Conservation (phyloP, 2,329 filamentous ascomycete genomes). For the Hymenoscyphus repandus region DNA sequence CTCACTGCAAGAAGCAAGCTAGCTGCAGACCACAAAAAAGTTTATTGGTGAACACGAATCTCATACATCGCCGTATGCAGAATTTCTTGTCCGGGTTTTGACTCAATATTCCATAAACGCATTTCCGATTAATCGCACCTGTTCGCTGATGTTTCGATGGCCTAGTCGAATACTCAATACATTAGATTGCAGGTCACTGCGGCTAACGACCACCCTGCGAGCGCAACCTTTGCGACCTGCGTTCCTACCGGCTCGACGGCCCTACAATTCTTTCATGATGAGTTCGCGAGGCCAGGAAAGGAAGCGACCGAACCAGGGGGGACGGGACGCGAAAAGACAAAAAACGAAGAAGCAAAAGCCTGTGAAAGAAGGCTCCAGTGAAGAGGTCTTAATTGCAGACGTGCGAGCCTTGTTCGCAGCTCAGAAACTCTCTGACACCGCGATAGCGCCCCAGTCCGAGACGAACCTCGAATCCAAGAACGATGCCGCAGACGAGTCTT, state of each 20-base stretch:
- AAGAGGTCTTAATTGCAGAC: conserved; percentile 63
- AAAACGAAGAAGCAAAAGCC: conserved; percentile 53
- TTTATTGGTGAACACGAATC: not conserved
- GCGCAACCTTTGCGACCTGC: not conserved
- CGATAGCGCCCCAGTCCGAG: conserved; percentile 19
- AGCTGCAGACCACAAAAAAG: not conserved
- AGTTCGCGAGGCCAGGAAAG: conserved; percentile 11
- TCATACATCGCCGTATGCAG: too few relatives aligned
- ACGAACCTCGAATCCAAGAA: conserved; percentile 12
- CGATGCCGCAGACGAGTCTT: conserved; percentile 20
- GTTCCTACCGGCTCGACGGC: not conserved
- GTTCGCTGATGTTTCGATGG: conserved; percentile 8
- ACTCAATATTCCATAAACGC: not conserved
- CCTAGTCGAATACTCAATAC: conserved; percentile 1
- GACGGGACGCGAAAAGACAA: conserved; percentile 37
- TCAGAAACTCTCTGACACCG: conserved; percentile 30
- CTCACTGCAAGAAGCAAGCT: not conserved
- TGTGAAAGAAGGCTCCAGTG: conserved; percentile 53
- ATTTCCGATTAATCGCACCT: not conserved
- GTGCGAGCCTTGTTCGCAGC: conserved; percentile 48
- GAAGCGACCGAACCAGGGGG: conserved; percentile 29
- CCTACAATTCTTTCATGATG: conserved; percentile 11
- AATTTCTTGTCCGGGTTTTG: too few relatives aligned
- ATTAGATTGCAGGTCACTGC: not conserved
- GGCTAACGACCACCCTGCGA: not conserved